Evolutionary conservation across 352 stramenopile species (phyloP).

Genomic region (Globisporangium orthogonon): DNA sequence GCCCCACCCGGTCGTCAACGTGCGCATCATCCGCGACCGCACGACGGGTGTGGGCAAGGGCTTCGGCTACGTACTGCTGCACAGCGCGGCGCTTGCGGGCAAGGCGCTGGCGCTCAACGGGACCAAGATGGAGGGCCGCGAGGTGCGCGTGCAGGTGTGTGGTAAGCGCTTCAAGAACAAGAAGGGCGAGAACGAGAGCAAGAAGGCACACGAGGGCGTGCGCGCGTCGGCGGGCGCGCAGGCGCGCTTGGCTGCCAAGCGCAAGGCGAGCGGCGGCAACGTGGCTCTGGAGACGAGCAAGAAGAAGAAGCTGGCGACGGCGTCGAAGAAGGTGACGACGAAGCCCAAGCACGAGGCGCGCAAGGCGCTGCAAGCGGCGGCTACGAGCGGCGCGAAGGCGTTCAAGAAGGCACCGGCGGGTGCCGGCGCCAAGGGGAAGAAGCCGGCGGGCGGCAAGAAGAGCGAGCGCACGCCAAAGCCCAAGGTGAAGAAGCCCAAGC

Average conservation of each 20-base stretch:
- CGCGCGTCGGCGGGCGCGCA: constrained; percentile 45
- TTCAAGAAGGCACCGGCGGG: constrained; percentile 9
- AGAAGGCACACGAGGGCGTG: constrained; percentile 49
- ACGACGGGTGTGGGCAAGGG: constrained; percentile 88
- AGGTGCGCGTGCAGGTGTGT: constrained; percentile 72
- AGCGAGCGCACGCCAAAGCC: constrained; percentile 14
- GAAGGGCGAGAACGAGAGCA: constrained; percentile 36
- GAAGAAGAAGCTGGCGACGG: constrained; percentile 14
- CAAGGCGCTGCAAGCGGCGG: constrained; percentile 30
- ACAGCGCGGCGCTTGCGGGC: constrained; percentile 47
- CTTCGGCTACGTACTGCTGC: constrained; percentile 89
- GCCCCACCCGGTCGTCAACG: constrained; percentile 65
- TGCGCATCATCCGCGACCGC: constrained; percentile 87
- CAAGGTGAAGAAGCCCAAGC: constrained; percentile 67
- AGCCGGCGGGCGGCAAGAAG: background rate
- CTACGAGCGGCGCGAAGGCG: constrained; percentile 6
- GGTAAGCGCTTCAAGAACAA: constrained; percentile 84
- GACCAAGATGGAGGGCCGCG: constrained; percentile 60
- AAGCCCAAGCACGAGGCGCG: constrained; percentile 58
- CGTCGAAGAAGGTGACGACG: constrained; percentile 30
- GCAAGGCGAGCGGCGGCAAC: constrained; percentile 10
- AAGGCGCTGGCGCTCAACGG: constrained; percentile 66
- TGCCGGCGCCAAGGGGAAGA: constrained; percentile 19
- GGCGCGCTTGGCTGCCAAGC: constrained; percentile 61
- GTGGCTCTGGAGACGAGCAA: constrained; percentile 9